These are phyloP conservation scores for Penicillium cataractarum DNA, from an alignment of 495 filamentous ascomycete genomes.

Conservation along the genomic window DNA sequence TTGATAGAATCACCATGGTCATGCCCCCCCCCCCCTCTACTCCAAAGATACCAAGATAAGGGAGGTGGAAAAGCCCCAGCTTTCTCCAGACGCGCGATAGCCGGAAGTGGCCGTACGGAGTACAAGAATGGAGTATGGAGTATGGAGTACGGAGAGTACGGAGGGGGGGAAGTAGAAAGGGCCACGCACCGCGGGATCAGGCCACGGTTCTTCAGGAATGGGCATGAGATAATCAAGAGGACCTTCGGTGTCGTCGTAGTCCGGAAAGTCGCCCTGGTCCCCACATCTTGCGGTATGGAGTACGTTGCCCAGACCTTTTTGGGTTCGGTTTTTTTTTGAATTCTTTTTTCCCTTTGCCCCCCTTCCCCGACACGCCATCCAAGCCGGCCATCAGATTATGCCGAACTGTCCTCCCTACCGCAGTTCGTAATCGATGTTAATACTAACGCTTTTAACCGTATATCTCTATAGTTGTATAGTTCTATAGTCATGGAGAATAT, in stretches of 20 bases:
- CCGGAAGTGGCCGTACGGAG: constrained; percentile 16
- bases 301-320: constrained; percentile 6
- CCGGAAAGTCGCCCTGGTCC: constrained; percentile 25
- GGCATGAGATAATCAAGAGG: constrained; percentile 24
- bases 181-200: constrained; percentile 30
- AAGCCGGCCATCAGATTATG: constrained; percentile 1
- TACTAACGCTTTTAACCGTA: neutral
- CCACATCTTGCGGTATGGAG: constrained; percentile 26
- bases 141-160: neutral
- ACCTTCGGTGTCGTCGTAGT: constrained; percentile 22
- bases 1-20: neutral
- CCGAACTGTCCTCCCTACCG: neutral
- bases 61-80: constrained; percentile 10
- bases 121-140: neutral
- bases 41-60: constrained; percentile 9
- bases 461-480: neutral
- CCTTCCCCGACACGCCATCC: neutral
- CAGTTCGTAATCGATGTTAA: neutral
- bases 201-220: constrained; percentile 30
- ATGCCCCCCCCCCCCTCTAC: neutral
- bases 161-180: neutral
- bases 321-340: neutral
- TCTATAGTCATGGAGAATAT: neutral
- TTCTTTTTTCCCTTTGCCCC: neutral
- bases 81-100: constrained; percentile 33